Evolutionary conservation across 176 grass and related monocot species (phyloP).

Genomic region (Aegilops speltoides): DNA sequence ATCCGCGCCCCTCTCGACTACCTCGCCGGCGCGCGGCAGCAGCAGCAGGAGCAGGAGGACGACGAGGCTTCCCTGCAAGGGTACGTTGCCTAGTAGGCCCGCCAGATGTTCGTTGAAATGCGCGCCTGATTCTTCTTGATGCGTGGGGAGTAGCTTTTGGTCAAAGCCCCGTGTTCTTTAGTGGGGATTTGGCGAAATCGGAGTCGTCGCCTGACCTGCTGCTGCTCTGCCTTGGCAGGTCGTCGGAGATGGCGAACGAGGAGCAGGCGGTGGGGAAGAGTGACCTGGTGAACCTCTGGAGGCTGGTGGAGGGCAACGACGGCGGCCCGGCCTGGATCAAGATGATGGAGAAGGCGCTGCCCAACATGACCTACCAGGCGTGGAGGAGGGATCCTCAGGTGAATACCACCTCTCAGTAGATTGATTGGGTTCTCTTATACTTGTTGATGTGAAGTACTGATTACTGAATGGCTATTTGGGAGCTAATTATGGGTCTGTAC

Average conservation of each 20-base stretch:
- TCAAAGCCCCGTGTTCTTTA: slow-evolving; percentile 24
- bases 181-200: slow-evolving; percentile 27
- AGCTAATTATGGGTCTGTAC: neutral
- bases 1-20: slow-evolving; percentile 44
- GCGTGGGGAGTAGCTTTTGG: neutral
- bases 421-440: neutral
- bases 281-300: slow-evolving; percentile 71
- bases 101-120: slow-evolving; percentile 26
- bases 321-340: slow-evolving; percentile 70
- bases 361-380: slow-evolving; percentile 69
- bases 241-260: slow-evolving; percentile 37
- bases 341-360: slow-evolving; percentile 79
- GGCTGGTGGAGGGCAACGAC: slow-evolving; percentile 67
- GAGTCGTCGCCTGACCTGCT: neutral
- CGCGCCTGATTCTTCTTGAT: neutral
- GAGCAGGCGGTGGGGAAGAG: slow-evolving; percentile 53
- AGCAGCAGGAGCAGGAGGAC: slow-evolving; percentile 7
- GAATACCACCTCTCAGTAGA: neutral
- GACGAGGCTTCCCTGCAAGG: slow-evolving; percentile 26
- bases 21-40: slow-evolving; percentile 18
- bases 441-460: slow-evolving; percentile 12
- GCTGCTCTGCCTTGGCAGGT: slow-evolving; percentile 40
- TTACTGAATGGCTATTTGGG: neutral
- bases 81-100: slow-evolving; percentile 12
- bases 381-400: slow-evolving; percentile 88